Base-by-base conservation (phyloP, 805 yeast species). In the Schwanniomyces yamadae region DNA sequence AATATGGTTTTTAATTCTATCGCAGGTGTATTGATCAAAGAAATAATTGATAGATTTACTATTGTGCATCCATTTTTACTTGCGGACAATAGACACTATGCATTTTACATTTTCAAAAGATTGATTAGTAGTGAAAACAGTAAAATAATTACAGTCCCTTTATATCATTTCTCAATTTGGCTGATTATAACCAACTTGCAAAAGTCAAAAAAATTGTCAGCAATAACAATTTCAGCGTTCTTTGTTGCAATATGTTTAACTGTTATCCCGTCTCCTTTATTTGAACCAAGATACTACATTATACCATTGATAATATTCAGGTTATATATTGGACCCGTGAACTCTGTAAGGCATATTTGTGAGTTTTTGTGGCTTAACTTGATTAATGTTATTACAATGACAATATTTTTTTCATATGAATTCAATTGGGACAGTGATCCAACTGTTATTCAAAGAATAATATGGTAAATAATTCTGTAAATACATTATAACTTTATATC, bases 41-140 rank as follows among this genome's bases (percentile, higher is more conserved):
- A 69, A 13, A 51, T 77, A 2, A 71, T 86, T 14, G 66, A 78
- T 23, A 68, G 68, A 39, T 82, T 73, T 56, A 85, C 96, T 0
- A 66, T 82, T 2, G 81, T 80, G 2, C 99, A 93, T 57, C 97
- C 97, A 6, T 93, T 91, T 57, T 59, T 93, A 25, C 69, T 91
- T 28, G 95, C 98, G 0, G 99, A 93, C 58, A 93, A 93, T 63
- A 77, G 99, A 49, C 99, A 93, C 59, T 88, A 80, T 56, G 80
- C 95, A 0, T 93, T 93, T 57, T 93, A 93, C 59, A 61, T 93
- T 23, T 86, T 85, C 77, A 77, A 80, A 38, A 75, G 74, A 39
- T 50, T 93, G 18, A 73, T 91, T 29, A 61, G 75, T 46, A 62
- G 68, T 15, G 65, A 59, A 22, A 57, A 70, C 38, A 69, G 73